phyloP scores from a whole-genome alignment of 371 early-diverging fungal species.

The Smittium culicis region DNA sequence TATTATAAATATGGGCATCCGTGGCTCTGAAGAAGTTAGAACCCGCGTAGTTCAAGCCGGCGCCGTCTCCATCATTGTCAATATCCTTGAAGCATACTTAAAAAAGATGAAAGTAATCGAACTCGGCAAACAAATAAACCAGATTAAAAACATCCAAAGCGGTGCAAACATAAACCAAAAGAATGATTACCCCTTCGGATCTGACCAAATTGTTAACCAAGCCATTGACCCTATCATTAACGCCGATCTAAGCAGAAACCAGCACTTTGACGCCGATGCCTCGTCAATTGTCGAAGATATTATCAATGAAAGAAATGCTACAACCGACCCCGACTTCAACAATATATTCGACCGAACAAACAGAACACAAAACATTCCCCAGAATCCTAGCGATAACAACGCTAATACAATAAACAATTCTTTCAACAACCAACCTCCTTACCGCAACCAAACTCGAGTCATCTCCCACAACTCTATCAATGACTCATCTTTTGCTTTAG shows the following conservation, averaged over 20 bases:
- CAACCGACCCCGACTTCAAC: not conserved
- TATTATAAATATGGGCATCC: conserved; percentile 70
- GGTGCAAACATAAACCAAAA: not conserved
- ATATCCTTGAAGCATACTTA: conserved; percentile 55
- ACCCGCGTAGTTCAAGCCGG: conserved; percentile 74
- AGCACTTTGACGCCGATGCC: not conserved
- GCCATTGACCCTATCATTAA: not conserved
- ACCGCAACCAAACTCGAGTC: not conserved
- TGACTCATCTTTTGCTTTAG: not conserved
- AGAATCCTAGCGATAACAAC: not conserved
- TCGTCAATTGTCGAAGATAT: not conserved
- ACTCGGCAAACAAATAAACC: conserved; percentile 13
- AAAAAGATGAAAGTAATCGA: conserved; percentile 25
- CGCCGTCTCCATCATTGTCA: conserved; percentile 59
- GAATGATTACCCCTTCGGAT: not conserved
- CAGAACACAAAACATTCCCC: not conserved
- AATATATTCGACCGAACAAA: not conserved
- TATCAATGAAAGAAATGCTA: not conserved
- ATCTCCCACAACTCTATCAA: not conserved
- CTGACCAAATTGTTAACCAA: not conserved
- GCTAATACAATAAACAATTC: not conserved
- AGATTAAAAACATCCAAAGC: not conserved
- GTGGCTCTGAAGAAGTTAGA: conserved; percentile 66
- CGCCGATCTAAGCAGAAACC: not conserved
- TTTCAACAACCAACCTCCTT: not conserved